These are phyloP conservation scores for Camellia japonica DNA, from an alignment of 148 eudicot species.

Conservation along the genomic window DNA sequence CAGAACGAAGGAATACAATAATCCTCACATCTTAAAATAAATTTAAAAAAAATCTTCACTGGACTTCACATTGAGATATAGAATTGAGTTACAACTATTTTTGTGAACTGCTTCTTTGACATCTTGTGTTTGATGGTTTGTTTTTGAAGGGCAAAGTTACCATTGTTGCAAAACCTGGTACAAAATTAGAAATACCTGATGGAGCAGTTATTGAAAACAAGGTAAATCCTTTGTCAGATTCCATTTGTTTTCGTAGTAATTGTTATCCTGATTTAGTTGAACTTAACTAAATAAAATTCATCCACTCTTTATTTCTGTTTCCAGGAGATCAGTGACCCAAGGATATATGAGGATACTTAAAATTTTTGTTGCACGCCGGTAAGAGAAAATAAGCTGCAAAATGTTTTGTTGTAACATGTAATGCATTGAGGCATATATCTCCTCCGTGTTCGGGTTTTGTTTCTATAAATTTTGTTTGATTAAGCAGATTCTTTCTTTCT, in stretches of 20 bases:
- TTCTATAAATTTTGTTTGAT: neutral
- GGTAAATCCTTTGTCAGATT: conserved; percentile 24
- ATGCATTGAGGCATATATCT: neutral
- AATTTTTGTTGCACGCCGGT: neutral
- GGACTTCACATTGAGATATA: neutral
- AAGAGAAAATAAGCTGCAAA: conserved; percentile 4
- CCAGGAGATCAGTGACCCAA: conserved; percentile 29
- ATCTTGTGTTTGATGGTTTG: neutral
- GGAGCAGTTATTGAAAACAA: conserved; percentile 40
- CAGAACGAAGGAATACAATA: too few relatives aligned
- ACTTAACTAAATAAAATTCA: neutral
- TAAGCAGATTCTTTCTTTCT: conserved; percentile 10
- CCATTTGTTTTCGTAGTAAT: neutral
- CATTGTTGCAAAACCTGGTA: conserved; percentile 32
- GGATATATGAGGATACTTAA: conserved; percentile 19
- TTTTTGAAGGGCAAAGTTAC: conserved; percentile 37
- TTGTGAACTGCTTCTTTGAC: neutral
- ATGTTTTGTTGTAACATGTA: conserved; percentile 13
- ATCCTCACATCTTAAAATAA: too few relatives aligned
- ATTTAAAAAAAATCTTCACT: neutral
- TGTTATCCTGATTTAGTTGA: neutral
- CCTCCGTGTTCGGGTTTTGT: neutral
- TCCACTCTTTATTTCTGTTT: neutral
- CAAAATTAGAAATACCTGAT: conserved; percentile 47
- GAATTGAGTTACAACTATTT: neutral